Evolutionary conservation across 352 stramenopile genomes (phyloP).

Genomic region (Albugo candida): DNA sequence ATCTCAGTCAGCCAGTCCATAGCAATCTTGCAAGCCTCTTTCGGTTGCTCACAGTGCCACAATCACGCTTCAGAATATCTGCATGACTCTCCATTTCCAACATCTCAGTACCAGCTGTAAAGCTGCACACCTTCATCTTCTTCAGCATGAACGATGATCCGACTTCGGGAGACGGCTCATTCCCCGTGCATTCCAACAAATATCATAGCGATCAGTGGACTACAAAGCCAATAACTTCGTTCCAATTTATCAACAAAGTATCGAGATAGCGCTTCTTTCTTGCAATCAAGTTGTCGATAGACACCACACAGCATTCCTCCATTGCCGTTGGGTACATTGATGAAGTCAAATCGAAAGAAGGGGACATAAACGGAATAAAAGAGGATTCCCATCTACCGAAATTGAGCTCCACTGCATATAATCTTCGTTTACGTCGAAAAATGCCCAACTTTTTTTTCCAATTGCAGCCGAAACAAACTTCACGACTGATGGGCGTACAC

Average conservation of each 20-base stretch:
- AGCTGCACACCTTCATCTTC: conserved; percentile 17
- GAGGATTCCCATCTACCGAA: conserved; percentile 63
- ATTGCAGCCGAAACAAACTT: conserved; percentile 41
- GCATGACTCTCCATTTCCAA: neutral
- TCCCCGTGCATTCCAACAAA: conserved; percentile 43
- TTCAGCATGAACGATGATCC: conserved; percentile 38
- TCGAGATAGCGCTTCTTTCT: conserved; percentile 57
- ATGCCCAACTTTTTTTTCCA: conserved; percentile 50
- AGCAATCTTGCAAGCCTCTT: conserved; percentile 18
- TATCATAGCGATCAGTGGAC: conserved; percentile 58
- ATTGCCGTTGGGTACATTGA: conserved; percentile 7
- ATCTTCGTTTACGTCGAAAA: conserved; percentile 52
- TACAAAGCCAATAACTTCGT: conserved; percentile 33
- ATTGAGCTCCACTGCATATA: conserved; percentile 39
- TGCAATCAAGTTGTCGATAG: conserved; percentile 44
- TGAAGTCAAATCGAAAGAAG: conserved; percentile 6
- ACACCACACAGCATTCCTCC: conserved; percentile 5
- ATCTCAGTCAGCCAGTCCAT: conserved; percentile 51
- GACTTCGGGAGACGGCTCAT: conserved; percentile 46
- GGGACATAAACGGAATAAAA: conserved; percentile 67
- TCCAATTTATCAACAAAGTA: conserved; percentile 71
- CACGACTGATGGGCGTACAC: conserved; percentile 69
- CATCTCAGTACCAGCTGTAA: neutral
- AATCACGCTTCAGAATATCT: neutral
- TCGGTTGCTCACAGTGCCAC: neutral